Percentiles rank a stretch among this genome's conserved stretches.
phyloP scores from a whole-genome alignment of 495 filamentous ascomycete genomes.

The Jackrogersella multiformis region DNA sequence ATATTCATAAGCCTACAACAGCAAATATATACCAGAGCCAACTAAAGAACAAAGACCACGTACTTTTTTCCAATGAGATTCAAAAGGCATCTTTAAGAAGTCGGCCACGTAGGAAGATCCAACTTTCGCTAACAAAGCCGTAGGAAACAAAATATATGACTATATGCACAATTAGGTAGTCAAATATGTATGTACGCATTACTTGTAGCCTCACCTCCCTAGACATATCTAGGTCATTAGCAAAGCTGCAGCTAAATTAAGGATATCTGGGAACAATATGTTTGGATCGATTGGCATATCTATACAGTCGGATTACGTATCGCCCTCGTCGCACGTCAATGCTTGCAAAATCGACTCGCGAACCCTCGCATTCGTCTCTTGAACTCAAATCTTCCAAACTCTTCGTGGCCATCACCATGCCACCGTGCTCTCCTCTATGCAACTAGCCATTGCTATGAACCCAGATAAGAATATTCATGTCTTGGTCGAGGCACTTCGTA shows the following conservation, averaged over 20 bases:
- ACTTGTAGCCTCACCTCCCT: neutral
- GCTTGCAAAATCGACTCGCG: conserved; percentile 26
- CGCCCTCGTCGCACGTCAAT: conserved; percentile 18
- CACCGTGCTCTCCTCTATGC: conserved; percentile 35
- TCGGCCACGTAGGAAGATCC: conserved; percentile 6
- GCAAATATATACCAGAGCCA: neutral
- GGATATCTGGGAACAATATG: conserved; percentile 7
- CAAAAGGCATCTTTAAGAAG: neutral
- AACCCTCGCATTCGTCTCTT: conserved; percentile 13
- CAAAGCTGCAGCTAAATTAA: neutral
- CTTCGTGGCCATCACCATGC: conserved; percentile 28
- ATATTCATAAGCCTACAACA: neutral
- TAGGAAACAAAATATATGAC: neutral
- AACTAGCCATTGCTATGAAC: conserved; percentile 35
- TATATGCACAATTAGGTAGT: neutral
- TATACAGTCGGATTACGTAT: conserved; percentile 30
- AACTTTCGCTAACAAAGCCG: neutral
- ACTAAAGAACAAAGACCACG: conserved; percentile 6
- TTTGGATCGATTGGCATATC: conserved; percentile 27
- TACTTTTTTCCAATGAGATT: neutral
- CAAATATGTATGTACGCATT: conserved; percentile 1
- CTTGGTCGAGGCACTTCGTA: conserved; percentile 9
- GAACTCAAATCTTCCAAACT: conserved; percentile 20
- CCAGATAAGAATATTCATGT: conserved; percentile 23
- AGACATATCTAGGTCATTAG: neutral